These are phyloP conservation scores for Barbarea vulgaris DNA, from an alignment of 345 rosid species.

Conservation along the genomic window DNA sequence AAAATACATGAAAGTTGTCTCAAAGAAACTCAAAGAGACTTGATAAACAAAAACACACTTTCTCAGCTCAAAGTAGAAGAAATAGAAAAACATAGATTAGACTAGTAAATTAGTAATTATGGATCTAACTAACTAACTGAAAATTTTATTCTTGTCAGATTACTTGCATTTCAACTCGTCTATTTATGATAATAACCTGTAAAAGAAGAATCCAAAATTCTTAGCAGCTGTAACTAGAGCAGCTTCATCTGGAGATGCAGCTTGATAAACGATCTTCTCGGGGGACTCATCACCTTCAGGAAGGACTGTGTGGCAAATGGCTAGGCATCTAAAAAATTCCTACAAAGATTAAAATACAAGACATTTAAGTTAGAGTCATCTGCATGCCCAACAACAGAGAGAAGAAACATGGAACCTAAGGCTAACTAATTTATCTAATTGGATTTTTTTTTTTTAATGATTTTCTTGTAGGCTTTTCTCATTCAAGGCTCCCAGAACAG, in stretches of 20 bases:
- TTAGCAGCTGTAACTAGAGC: constrained; percentile 92
- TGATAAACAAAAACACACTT: constrained; percentile 24
- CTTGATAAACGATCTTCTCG: constrained; percentile 82
- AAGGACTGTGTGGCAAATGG: constrained; percentile 92
- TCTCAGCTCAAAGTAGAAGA: neutral
- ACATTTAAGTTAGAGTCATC: neutral
- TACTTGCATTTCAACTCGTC: constrained; percentile 13
- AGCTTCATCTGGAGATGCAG: constrained; percentile 98
- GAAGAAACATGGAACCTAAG: constrained; percentile 3
- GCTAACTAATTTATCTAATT: neutral
- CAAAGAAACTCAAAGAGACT: constrained; percentile 26
- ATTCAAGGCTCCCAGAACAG: constrained; percentile 16
- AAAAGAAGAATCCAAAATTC: constrained; percentile 94
- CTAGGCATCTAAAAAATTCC: constrained; percentile 96
- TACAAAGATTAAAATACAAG: constrained; percentile 34
- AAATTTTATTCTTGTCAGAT: neutral
- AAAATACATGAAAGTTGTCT: constrained; percentile 35
- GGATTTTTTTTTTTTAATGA: neutral
- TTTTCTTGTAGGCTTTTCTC: neutral
- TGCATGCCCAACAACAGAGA: neutral
- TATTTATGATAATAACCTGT: constrained; percentile 49
- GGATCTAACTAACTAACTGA: constrained; percentile 13
- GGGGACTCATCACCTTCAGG: constrained; percentile 93
- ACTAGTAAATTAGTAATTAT: neutral
- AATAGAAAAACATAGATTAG: neutral